phyloP scores from a whole-genome alignment of 1,284 basidiomycete species.

The Megacollybia platyphylla region DNA sequence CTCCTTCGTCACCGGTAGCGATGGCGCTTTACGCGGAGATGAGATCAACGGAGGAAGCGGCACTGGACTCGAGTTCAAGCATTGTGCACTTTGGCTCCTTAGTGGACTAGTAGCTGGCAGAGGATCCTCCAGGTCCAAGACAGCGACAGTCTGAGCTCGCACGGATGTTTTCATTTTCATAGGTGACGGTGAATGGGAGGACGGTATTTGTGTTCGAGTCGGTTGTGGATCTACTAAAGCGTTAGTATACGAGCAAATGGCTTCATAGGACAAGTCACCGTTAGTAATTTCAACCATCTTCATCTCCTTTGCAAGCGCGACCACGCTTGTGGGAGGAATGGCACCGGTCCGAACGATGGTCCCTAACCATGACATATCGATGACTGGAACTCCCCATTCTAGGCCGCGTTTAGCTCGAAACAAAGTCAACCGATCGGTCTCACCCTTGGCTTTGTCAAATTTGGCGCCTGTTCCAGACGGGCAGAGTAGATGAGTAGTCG shows the following conservation, averaged over 20 bases:
- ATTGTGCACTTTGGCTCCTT: too few species aligned
- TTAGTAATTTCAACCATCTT: neutral
- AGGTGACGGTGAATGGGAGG: neutral
- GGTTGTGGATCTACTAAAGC: neutral
- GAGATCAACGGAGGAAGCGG: slow-evolving; percentile 15
- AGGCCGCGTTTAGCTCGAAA: slow-evolving; percentile 2
- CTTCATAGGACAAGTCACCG: neutral
- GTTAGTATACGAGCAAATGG: neutral
- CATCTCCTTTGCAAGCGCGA: neutral
- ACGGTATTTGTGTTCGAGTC: neutral
- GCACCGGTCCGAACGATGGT: slow-evolving; percentile 32
- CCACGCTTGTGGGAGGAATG: slow-evolving; percentile 17
- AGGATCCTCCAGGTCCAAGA: too few species aligned
- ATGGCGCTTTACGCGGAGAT: slow-evolving; percentile 17
- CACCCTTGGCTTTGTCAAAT: slow-evolving; percentile 44
- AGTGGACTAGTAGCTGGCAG: too few species aligned
- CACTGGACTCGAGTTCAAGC: slow-evolving; percentile 4
- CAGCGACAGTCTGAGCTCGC: too few species aligned
- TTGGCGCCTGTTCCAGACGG: slow-evolving; percentile 55
- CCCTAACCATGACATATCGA: slow-evolving; percentile 51
- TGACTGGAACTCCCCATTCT: slow-evolving; percentile 56
- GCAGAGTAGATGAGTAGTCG: slow-evolving; percentile 59
- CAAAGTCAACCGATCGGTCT: too few species aligned
- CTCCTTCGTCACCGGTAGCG: slow-evolving; percentile 22
- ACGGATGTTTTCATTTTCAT: too few species aligned